Conservation (phyloP, 2,329 filamentous ascomycete species). For the Didymosphaeria variabile region DNA sequence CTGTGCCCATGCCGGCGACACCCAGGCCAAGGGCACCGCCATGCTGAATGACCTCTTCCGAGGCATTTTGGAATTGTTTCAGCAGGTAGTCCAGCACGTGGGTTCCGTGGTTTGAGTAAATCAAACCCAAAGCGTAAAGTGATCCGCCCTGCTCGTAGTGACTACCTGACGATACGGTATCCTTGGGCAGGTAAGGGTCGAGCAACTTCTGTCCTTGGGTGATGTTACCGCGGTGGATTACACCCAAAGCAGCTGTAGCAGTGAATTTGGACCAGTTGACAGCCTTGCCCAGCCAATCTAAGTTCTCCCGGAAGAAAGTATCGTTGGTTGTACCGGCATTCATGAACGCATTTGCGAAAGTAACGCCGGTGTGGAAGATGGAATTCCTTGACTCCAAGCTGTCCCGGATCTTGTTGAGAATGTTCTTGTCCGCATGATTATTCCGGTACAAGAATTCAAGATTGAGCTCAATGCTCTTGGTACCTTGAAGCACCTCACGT, state of each 20-base stretch:
- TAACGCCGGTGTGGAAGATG: conserved; percentile 97
- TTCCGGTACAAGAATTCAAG: conserved; percentile 96
- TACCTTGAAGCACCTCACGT: conserved; percentile 77
- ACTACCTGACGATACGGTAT: conserved; percentile 77
- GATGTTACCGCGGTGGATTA: conserved; percentile 95
- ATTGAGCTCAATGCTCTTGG: conserved; percentile 92
- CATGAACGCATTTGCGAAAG: conserved; percentile 99
- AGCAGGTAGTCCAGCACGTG: conserved; percentile 85
- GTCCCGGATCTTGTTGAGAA: conserved; percentile 95
- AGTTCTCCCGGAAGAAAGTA: conserved; percentile 97
- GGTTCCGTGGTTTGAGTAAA: conserved; percentile 96
- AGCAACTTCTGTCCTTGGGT: conserved; percentile 92
- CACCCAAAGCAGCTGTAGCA: conserved; percentile 92
- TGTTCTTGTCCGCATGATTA: conserved; percentile 89
- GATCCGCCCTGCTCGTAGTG: conserved; percentile 97
- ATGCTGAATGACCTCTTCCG: conserved; percentile 95
- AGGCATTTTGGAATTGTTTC: conserved; percentile 75
- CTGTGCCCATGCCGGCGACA: conserved; percentile 97
- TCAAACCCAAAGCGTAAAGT: conserved; percentile 92
- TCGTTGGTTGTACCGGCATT: conserved; percentile 98
- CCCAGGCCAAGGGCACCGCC: conserved; percentile 94
- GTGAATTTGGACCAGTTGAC: conserved; percentile 99
- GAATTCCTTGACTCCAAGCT: conserved; percentile 95
- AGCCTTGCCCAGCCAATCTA: conserved; percentile 97
- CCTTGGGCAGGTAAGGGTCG: conserved; percentile 90